Percentiles rank a stretch among this genome's conserved stretches.
These are phyloP conservation scores for Isabelozyma pseudorhagii DNA, from an alignment of 805 yeast genomes.

Conservation along the genomic window DNA sequence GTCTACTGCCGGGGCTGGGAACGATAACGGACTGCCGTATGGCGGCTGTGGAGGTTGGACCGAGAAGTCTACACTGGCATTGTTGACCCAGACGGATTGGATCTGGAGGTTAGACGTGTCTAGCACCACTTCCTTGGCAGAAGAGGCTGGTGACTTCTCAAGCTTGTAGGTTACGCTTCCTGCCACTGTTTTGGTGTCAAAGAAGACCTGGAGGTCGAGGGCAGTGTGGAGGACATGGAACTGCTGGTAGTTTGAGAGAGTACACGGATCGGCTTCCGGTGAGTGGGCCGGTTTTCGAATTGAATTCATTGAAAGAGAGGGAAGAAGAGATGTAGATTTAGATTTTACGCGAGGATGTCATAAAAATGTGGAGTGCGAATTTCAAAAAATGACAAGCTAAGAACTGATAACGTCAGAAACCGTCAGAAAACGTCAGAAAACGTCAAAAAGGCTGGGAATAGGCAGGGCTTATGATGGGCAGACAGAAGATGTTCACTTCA, in stretches of 20 bases:
- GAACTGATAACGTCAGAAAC: too few species aligned
- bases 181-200: slow-evolving; percentile 16
- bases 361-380: too few species aligned
- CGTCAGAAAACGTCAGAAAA: too few species aligned
- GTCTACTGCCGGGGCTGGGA: slow-evolving; percentile 5
- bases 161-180: slow-evolving; percentile 23
- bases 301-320: neutral
- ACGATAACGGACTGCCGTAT: slow-evolving; percentile 23
- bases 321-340: neutral
- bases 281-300: slow-evolving; percentile 5
- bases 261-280: slow-evolving; percentile 23
- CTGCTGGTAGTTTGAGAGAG: slow-evolving; percentile 24
- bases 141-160: neutral
- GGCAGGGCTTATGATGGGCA: too few species aligned
- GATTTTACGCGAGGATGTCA: neutral
- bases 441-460: too few species aligned
- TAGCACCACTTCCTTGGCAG: slow-evolving; percentile 10
- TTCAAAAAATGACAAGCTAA: too few species aligned
- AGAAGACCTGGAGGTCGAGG: slow-evolving; percentile 19
- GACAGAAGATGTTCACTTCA: too few species aligned
- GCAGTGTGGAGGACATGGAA: slow-evolving; percentile 16
- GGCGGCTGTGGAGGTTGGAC: slow-evolving; percentile 12
- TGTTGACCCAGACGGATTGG: slow-evolving; percentile 16
- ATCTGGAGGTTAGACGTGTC: slow-evolving; percentile 27
- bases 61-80: slow-evolving; percentile 6